Base-by-base conservation (phyloP, 2,329 filamentous ascomycete species). In the Juglanconis juglandina region DNA sequence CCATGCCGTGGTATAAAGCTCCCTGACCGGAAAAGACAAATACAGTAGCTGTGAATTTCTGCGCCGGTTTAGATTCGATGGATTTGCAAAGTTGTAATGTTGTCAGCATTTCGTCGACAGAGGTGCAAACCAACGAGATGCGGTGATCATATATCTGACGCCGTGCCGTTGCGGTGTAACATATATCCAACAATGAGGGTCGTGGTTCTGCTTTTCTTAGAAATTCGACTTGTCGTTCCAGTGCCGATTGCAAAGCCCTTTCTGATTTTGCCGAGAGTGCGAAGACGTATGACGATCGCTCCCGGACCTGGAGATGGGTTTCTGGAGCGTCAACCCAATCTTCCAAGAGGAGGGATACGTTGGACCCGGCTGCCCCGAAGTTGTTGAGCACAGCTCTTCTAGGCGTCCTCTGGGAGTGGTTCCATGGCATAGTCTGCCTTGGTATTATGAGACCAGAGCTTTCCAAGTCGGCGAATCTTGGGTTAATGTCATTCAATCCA, bases 291-390 rank as follows among this genome's bases (percentile, higher is more conserved):
- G 17, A 17, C 17, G 17, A 17, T 17, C 17, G 17, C 17, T 17
- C 17, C 17, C 2, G 58, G 52, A 60, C 56, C 53, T 58, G 55
- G 3, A 78, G 76, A 1, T 69, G 76, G 17, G 2, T 62, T 83
- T 79, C 63, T 83, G 78, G 11, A 85, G 56, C 6, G 17, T 17
- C 17, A 17, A 17, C 17, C 17, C 17, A 17, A 17, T 17, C 17
- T 17, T 17, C 17, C 17, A 17, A 17, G 17, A 83, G 64, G 39
- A 85, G 66, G 5, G 76, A 76, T 8, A 80, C 83, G 66, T 87
- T 87, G 4, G 82, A 82, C 55, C 83, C 83, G n/a, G 81, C 80
- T 13, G 83, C 83, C 47, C 76, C 75, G 62, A 83, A 84, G 69
- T 81, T 82, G 70, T 85, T 85, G 47, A 58, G 17, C 10, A 58